Evolutionary conservation across 805 yeast genomes (phyloP).

Genomic region (Jamesozyma piceae): DNA sequence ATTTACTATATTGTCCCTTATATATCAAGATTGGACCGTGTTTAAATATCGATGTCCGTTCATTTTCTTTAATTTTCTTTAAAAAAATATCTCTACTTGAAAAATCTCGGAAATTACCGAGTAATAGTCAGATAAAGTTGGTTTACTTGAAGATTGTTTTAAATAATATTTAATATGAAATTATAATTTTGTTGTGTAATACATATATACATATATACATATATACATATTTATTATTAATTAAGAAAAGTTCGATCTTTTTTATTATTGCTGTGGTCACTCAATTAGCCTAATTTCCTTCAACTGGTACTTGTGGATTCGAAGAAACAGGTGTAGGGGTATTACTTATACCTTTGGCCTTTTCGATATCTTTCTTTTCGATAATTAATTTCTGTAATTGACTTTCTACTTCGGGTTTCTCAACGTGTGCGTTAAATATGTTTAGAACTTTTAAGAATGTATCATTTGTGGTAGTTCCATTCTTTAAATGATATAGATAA

Average conservation of each 20-base stretch:
- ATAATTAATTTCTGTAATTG: conserved; percentile 33
- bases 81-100: no score
- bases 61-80: no score
- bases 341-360: background rate
- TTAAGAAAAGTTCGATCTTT: background rate
- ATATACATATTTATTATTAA: background rate
- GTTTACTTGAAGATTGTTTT: no score
- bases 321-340: background rate
- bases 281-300: background rate
- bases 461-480: conserved; percentile 31
- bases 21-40: no score
- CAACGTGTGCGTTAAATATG: conserved; percentile 33
- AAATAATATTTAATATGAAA: no score
- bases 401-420: conserved; percentile 32
- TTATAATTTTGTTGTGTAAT: no score
- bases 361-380: conserved; percentile 30
- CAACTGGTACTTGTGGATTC: background rate
- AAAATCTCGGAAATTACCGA: no score
- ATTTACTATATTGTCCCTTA: no score
- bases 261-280: background rate
- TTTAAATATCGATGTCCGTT: no score
- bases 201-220: no score
- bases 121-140: no score
- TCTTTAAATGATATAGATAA: conserved; percentile 41
- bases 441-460: conserved; percentile 32